A percentile compares a stretch with the other conserved stretches of the same genome.
Conservation (phyloP, 78 protist genomes). For the Paulinella micropora region DNA sequence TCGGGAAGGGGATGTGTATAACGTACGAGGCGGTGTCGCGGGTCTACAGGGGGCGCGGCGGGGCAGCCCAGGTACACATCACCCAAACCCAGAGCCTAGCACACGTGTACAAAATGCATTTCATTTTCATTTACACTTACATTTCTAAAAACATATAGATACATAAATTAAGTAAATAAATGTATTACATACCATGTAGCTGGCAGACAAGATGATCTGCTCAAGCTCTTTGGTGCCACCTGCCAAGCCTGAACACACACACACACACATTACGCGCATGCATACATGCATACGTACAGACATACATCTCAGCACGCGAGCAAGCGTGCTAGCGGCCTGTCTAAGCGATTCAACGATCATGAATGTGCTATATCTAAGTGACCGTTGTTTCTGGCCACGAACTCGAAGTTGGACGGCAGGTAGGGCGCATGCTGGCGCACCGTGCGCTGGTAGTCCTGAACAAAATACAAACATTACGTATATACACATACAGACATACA, state of each 20-base stretch:
- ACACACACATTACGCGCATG: too few relatives aligned
- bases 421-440: neutral
- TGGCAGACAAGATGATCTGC: too few relatives aligned
- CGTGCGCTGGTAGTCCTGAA: neutral
- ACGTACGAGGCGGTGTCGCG: neutral
- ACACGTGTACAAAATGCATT: neutral
- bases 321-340: neutral
- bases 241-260: neutral
- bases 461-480: too few relatives aligned
- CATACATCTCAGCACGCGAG: neutral
- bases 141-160: too few relatives aligned
- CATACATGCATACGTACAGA: neutral
- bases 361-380: neutral
- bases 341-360: neutral
- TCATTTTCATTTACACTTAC: too few relatives aligned
- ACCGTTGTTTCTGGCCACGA: neutral
- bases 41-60: neutral
- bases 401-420: neutral
- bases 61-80: neutral
- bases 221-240: neutral
- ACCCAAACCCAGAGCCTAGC: neutral
- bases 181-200: neutral
- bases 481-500: too few relatives aligned
- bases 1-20: too few relatives aligned
- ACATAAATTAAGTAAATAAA: too few relatives aligned